These are phyloP conservation scores for Candida berthetii DNA, from an alignment of 805 yeast genomes.

Conservation along the genomic window DNA sequence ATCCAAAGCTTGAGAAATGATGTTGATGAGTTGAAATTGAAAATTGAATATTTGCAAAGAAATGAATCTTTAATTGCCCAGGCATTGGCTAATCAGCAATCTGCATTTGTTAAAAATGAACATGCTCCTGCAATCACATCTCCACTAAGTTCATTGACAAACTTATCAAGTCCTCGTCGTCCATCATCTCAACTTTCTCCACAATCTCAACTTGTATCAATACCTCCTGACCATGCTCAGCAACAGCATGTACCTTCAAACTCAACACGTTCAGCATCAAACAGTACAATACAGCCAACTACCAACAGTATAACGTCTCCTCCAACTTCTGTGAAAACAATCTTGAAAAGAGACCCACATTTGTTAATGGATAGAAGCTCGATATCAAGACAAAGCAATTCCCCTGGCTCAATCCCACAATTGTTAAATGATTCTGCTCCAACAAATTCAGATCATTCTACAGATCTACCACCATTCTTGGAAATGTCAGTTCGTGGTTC, in stretches of 20 bases:
- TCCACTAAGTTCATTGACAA: conserved; percentile 9
- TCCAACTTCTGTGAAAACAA: conserved; percentile 32
- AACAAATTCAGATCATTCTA: conserved; percentile 26
- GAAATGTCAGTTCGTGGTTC: conserved; percentile 35
- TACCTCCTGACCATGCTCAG: not conserved
- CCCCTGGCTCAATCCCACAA: conserved; percentile 16
- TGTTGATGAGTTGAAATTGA: conserved; percentile 70
- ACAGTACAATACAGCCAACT: too few relatives aligned
- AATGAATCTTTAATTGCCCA: conserved; percentile 66
- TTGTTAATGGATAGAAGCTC: conserved; percentile 26
- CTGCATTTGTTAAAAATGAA: conserved; percentile 6
- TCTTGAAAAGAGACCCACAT: conserved; percentile 37
- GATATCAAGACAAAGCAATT: conserved; percentile 6
- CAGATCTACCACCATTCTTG: conserved; percentile 34
- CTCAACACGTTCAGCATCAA: conserved; percentile 2
- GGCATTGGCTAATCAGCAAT: conserved; percentile 34
- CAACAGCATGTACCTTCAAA: not conserved
- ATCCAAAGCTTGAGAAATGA: conserved; percentile 80
- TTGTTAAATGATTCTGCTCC: conserved; percentile 37
- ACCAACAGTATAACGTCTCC: conserved; percentile 10
- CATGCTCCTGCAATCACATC: conserved; percentile 15
- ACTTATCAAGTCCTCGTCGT: too few relatives aligned
- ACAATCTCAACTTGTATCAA: not conserved
- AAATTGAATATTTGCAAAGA: conserved; percentile 59
- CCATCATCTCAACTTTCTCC: not conserved